phyloP scores from a whole-genome alignment of 2,329 filamentous ascomycete species.

The Penicillium occitanis region DNA sequence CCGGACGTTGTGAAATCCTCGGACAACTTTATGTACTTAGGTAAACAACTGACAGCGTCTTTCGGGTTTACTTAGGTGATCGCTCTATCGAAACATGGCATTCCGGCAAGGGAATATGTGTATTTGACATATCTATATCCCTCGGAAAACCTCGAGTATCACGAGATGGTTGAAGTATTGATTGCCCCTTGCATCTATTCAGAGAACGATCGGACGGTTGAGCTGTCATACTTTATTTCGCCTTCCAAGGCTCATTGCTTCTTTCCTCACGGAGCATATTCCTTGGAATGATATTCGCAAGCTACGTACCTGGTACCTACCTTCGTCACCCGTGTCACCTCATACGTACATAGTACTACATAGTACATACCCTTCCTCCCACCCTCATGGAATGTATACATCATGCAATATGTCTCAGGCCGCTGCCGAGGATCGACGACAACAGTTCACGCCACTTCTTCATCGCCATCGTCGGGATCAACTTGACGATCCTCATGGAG shows the following conservation, averaged over 20 bases:
- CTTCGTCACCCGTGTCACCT: neutral
- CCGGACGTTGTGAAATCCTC: neutral
- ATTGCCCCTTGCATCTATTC: neutral
- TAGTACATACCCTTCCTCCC: neutral
- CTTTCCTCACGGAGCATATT: neutral
- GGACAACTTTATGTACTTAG: neutral
- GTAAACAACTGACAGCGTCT: neutral
- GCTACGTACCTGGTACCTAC: neutral
- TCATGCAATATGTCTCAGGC: neutral
- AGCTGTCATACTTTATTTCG: constrained; percentile 6
- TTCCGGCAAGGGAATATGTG: neutral
- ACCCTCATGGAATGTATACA: neutral
- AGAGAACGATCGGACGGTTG: neutral
- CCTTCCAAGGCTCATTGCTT: neutral
- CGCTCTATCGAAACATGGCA: neutral
- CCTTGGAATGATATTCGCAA: neutral
- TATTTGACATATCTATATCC: neutral
- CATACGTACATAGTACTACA: neutral
- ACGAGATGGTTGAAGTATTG: constrained; percentile 1
- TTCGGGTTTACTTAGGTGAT: neutral
- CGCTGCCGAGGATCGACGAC: neutral
- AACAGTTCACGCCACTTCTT: neutral
- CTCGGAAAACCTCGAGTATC: neutral
- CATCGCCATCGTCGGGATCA: neutral
- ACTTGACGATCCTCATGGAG: neutral